These are phyloP conservation scores for Cyamopsis tetragonoloba DNA, from an alignment of 306 rosid species.

Conservation along the genomic window DNA sequence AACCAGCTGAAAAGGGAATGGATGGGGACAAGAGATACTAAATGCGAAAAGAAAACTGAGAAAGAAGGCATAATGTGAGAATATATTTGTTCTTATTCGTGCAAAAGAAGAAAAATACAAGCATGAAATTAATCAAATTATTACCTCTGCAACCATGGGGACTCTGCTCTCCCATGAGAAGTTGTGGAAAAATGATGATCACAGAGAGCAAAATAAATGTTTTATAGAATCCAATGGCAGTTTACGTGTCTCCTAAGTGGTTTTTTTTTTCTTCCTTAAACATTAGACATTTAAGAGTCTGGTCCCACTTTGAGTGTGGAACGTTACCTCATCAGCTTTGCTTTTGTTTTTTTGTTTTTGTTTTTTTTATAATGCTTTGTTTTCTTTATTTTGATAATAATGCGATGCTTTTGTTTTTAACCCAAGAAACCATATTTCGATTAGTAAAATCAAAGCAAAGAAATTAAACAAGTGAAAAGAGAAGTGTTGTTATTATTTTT, in stretches of 20 bases:
- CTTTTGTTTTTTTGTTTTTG: no score
- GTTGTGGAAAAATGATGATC: slow-evolving; percentile 33
- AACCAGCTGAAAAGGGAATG: slow-evolving; percentile 9
- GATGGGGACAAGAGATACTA: neutral
- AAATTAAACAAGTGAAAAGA: neutral
- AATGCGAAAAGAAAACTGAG: slow-evolving; percentile 21
- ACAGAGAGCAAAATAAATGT: slow-evolving; percentile 22
- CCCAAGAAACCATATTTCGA: neutral
- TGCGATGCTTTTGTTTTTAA: neutral
- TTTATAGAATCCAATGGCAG: slow-evolving; percentile 30
- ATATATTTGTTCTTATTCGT: neutral
- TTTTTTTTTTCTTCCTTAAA: slow-evolving; percentile 45
- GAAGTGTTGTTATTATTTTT: neutral
- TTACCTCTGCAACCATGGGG: slow-evolving; percentile 62
- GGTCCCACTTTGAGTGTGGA: slow-evolving; percentile 52
- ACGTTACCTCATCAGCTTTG: slow-evolving; percentile 7
- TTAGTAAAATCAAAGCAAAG: neutral
- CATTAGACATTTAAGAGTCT: slow-evolving; percentile 31
- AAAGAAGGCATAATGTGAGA: slow-evolving; percentile 14
- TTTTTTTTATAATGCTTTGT: no score
- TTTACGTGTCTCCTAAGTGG: slow-evolving; percentile 34
- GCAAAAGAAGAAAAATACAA: slow-evolving; percentile 8
- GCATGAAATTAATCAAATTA: slow-evolving; percentile 17
- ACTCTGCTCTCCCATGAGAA: slow-evolving; percentile 23
- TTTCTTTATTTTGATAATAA: no score